phyloP scores from a whole-genome alignment of 1,284 basidiomycete genomes.

The Sanghuangporus sanghuang region DNA sequence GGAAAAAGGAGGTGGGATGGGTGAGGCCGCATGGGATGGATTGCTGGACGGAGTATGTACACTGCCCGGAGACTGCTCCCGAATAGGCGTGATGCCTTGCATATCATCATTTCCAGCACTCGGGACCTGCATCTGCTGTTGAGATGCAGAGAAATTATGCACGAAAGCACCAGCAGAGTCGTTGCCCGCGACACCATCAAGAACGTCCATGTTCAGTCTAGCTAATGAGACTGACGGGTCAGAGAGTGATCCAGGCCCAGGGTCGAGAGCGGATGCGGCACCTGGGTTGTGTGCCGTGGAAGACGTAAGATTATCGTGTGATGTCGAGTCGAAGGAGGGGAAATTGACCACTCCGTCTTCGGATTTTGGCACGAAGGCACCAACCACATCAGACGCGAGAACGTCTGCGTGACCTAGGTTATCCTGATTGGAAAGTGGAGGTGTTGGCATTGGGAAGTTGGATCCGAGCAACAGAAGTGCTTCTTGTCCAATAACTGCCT shows the following conservation, averaged over 20 bases:
- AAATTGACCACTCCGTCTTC: slow-evolving; percentile 8
- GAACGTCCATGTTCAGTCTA: slow-evolving; percentile 11
- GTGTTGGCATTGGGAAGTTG: slow-evolving; percentile 6
- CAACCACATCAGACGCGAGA: slow-evolving; percentile 2
- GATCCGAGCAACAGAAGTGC: background rate
- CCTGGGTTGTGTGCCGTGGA: slow-evolving; percentile 3
- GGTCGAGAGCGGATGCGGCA: slow-evolving; percentile 5
- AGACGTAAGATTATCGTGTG: slow-evolving; percentile 13
- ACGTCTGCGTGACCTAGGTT: background rate
- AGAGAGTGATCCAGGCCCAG: slow-evolving; percentile 5
- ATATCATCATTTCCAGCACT: slow-evolving; percentile 15
- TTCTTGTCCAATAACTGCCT: background rate
- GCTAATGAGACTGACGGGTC: background rate
- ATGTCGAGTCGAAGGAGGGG: slow-evolving; percentile 2
- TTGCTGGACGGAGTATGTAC: slow-evolving; percentile 14
- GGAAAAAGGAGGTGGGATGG: slow-evolving; percentile 14
- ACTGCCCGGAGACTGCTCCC: slow-evolving; percentile 14
- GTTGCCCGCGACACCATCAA: slow-evolving; percentile 2
- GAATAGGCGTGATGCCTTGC: slow-evolving; percentile 15
- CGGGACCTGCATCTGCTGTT: slow-evolving; percentile 7
- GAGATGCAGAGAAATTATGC: background rate
- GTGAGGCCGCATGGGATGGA: slow-evolving; percentile 17
- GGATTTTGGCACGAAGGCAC: slow-evolving; percentile 9
- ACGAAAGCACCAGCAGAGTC: background rate
- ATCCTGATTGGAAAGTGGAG: background rate